Evolutionary conservation across 2,329 filamentous ascomycete genomes (phyloP).

Genomic region (Apiospora hydei): DNA sequence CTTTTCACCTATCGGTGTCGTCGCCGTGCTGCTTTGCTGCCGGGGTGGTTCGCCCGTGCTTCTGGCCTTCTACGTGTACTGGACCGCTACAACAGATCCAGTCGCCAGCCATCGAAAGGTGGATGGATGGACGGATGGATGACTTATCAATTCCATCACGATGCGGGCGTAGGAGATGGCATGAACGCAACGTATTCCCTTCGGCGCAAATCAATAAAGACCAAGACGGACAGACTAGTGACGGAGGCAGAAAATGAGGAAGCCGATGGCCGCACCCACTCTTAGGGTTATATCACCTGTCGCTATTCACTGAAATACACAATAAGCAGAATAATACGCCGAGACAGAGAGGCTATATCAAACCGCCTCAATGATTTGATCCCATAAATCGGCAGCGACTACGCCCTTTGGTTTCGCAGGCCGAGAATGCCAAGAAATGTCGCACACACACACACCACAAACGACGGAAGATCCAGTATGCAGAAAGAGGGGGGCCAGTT

Average conservation of each 20-base stretch:
- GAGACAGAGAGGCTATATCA: conserved; percentile 6
- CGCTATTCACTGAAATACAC: not conserved
- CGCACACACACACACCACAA: not conserved
- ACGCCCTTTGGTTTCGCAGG: conserved; percentile 16
- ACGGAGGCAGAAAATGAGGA: conserved; percentile 14
- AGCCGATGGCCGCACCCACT: conserved; percentile 6
- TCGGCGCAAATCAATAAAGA: not conserved
- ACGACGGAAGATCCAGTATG: conserved; percentile 4
- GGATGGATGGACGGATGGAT: not conserved
- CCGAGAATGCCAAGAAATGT: conserved; percentile 20
- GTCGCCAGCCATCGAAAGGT: not conserved
- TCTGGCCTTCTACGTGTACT: not conserved
- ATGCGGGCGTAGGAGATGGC: not conserved
- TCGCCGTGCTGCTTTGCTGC: not conserved
- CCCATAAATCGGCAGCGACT: conserved; percentile 9
- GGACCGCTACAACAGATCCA: not conserved
- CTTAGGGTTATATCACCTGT: not conserved
- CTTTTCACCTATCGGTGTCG: conserved; percentile 8
- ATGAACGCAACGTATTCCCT: not conserved
- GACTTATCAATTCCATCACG: conserved; percentile 1
- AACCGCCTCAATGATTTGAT: conserved; percentile 13
- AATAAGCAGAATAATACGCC: not conserved
- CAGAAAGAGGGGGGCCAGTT: conserved; percentile 16
- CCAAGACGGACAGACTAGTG: not conserved
- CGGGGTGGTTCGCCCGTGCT: not conserved